These are phyloP conservation scores for Fusarium ambrosium DNA, from an alignment of 2,329 filamentous ascomycete genomes.

Conservation along the genomic window DNA sequence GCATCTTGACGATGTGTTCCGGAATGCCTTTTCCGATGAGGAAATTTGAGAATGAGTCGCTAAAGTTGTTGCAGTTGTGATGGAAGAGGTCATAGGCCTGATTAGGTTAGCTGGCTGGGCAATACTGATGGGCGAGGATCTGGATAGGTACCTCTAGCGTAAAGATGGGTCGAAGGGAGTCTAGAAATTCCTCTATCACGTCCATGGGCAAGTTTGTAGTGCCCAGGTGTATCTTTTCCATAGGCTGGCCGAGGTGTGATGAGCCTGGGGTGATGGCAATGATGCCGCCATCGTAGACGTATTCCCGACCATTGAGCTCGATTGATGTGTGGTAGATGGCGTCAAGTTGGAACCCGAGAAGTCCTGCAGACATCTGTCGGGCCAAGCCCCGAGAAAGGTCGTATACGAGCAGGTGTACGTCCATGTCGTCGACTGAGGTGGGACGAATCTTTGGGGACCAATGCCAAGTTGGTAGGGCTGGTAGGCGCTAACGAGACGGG, in stretches of 20 bases:
- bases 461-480: neutral
- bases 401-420: slow-evolving; percentile 83
- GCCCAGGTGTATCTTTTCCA: slow-evolving; percentile 82
- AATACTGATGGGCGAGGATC: neutral
- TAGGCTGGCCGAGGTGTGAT: slow-evolving; percentile 88
- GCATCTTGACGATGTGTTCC: slow-evolving; percentile 85
- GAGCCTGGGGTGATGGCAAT: slow-evolving; percentile 83
- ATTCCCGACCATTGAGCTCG: slow-evolving; percentile 86
- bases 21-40: slow-evolving; percentile 91
- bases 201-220: slow-evolving; percentile 83
- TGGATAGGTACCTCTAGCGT: slow-evolving; percentile 74
- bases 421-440: slow-evolving; percentile 63
- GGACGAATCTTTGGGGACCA: neutral
- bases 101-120: neutral
- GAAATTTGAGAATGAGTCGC: slow-evolving; percentile 91
- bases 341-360: slow-evolving; percentile 77
- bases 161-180: slow-evolving; percentile 85
- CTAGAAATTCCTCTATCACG: slow-evolving; percentile 87
- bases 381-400: slow-evolving; percentile 78
- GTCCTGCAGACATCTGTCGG: slow-evolving; percentile 66
- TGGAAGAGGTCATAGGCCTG: slow-evolving; percentile 89
- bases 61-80: slow-evolving; percentile 99
- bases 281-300: slow-evolving; percentile 90
- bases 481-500: neutral
- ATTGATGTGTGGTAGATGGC: slow-evolving; percentile 96